phyloP scores from a whole-genome alignment of 768 basidiomycete genomes.

The Pleurotus citrinopileatus region DNA sequence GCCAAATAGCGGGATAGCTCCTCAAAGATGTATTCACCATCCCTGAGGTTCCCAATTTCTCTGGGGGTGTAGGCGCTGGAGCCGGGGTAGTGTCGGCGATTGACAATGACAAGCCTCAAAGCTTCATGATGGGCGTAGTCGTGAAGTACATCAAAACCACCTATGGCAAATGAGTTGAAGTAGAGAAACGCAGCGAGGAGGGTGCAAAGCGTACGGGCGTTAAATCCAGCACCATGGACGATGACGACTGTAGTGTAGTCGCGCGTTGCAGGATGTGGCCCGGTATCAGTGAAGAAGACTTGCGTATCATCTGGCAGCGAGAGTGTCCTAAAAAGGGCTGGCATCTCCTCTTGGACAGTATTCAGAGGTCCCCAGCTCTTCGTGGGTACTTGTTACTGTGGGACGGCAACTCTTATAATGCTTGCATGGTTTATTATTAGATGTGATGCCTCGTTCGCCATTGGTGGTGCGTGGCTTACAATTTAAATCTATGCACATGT shows the following conservation, averaged over 20 bases:
- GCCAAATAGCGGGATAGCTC: constrained; percentile 21
- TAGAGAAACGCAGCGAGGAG: background rate
- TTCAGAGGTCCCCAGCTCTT: too few species aligned
- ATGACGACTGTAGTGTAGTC: constrained; percentile 34
- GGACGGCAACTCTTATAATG: too few species aligned
- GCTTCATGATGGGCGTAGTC: constrained; percentile 13
- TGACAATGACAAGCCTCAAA: constrained; percentile 8
- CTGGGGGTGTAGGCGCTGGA: constrained; percentile 29
- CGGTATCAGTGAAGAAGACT: constrained; percentile 31
- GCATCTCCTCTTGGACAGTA: too few species aligned
- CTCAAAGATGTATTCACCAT: constrained; percentile 25
- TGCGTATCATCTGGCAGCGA: constrained; percentile 16
- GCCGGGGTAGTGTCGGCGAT: constrained; percentile 19
- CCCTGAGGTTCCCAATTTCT: constrained; percentile 27
- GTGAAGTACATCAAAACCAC: constrained; percentile 19
- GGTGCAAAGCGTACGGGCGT: constrained; percentile 23
- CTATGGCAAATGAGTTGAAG: constrained; percentile 5
- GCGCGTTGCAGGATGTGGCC: constrained; percentile 21
- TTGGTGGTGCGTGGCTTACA: too few species aligned
- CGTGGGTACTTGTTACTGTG: too few species aligned
- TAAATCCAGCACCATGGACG: constrained; percentile 33
- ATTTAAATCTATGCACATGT: too few species aligned
- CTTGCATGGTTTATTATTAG: too few species aligned
- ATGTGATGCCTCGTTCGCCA: too few species aligned
- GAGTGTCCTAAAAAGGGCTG: background rate